Evolutionary conservation across 371 early-diverging fungal genomes (phyloP).

Genomic region (Actinomucor elegans): DNA sequence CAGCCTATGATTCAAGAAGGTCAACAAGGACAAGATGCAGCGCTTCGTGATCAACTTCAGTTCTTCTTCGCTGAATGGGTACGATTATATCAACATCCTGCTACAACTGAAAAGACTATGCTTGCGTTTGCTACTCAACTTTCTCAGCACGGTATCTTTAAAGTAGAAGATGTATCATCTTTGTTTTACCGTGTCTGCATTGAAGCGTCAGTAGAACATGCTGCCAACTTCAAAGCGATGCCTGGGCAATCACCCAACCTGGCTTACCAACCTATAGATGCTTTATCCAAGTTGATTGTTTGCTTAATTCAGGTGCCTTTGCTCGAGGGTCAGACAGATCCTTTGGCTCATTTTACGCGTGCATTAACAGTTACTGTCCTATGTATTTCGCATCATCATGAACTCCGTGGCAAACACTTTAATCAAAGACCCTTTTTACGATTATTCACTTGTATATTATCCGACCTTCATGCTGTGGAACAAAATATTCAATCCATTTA

Average conservation of each 20-base stretch:
- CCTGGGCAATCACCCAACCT: slow-evolving; percentile 43
- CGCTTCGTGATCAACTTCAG: slow-evolving; percentile 67
- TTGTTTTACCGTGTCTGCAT: slow-evolving; percentile 88
- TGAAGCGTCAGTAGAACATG: slow-evolving; percentile 78
- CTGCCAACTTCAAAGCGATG: slow-evolving; percentile 58
- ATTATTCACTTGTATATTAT: slow-evolving; percentile 79
- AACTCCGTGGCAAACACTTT: slow-evolving; percentile 76
- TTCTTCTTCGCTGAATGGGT: slow-evolving; percentile 88
- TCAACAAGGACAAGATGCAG: slow-evolving; percentile 23
- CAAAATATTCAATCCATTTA: slow-evolving; percentile 64
- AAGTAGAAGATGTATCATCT: slow-evolving; percentile 69
- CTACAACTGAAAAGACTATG: slow-evolving; percentile 74
- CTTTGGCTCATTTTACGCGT: slow-evolving; percentile 64
- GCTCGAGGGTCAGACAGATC: slow-evolving; percentile 30
- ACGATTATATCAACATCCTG: slow-evolving; percentile 75
- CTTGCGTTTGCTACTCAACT: slow-evolving; percentile 68
- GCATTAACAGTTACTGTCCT: slow-evolving; percentile 83
- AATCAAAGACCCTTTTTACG: slow-evolving; percentile 92
- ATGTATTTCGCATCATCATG: slow-evolving; percentile 82
- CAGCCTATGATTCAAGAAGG: slow-evolving; percentile 22
- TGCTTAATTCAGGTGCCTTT: slow-evolving; percentile 39
- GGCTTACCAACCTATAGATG: slow-evolving; percentile 79
- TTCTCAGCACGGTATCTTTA: slow-evolving; percentile 72
- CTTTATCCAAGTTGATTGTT: slow-evolving; percentile 78
- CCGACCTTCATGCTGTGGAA: slow-evolving; percentile 75